Evolutionary conservation across 768 basidiomycete species (phyloP).

Genomic region (Leccinum ochraceum): DNA sequence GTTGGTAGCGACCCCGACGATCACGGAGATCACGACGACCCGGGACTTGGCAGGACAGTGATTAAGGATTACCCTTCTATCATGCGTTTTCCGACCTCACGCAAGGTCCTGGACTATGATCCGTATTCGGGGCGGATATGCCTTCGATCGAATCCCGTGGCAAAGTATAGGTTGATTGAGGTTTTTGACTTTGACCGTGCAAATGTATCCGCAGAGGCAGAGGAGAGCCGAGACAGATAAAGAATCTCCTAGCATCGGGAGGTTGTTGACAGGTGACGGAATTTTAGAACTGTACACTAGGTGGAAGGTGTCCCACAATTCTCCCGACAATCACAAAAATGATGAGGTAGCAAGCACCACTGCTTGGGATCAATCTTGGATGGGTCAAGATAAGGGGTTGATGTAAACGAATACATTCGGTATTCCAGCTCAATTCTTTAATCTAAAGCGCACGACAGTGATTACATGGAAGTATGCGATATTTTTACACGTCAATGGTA

Average conservation of each 20-base stretch:
- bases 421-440: not conserved
- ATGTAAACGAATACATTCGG: no score
- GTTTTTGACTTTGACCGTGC: constrained; percentile 16
- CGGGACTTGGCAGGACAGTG: not conserved
- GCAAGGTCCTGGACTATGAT: constrained; percentile 20
- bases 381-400: no score
- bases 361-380: no score
- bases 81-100: not conserved
- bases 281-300: no score
- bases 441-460: constrained; percentile 1
- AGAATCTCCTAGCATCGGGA: no score
- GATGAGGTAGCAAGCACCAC: no score
- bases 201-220: not conserved
- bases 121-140: constrained; percentile 21
- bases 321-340: no score
- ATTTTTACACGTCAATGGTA: constrained; percentile 18
- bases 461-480: constrained; percentile 23
- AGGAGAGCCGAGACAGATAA: no score
- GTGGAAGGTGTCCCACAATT: no score
- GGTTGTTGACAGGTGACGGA: no score
- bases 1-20: not conserved
- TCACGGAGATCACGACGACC: no score
- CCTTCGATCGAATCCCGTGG: not conserved
- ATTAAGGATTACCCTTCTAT: constrained; percentile 8
- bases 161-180: constrained; percentile 8